Evolutionary conservation across 768 basidiomycete genomes (phyloP).

Genomic region (Tricholoma furcatifolium): DNA sequence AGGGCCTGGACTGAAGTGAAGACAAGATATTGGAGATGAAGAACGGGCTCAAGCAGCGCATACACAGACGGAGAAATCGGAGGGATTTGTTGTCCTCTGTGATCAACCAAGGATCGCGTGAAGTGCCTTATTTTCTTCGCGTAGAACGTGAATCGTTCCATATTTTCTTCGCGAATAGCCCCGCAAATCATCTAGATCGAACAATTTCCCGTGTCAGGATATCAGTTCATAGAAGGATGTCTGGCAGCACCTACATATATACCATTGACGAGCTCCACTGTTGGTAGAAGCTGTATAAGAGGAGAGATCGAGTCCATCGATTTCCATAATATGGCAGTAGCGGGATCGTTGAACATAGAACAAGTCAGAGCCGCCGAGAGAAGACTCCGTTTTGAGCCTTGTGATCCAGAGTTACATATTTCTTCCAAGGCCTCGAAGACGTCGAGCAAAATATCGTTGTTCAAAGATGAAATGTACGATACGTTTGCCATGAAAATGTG

Average conservation of each 20-base stretch:
- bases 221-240: not conserved
- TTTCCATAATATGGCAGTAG: slow-evolving; percentile 12
- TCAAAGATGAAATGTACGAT: not conserved
- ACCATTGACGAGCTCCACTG: too few relatives aligned
- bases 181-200: not conserved
- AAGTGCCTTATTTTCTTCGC: too few relatives aligned
- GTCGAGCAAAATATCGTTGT: not conserved
- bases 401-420: not conserved
- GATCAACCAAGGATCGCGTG: too few relatives aligned
- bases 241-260: not conserved
- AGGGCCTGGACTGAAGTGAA: too few relatives aligned
- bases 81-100: too few relatives aligned
- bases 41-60: too few relatives aligned
- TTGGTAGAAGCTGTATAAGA: not conserved
- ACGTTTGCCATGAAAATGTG: too few relatives aligned
- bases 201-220: too few relatives aligned
- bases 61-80: too few relatives aligned
- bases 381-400: not conserved
- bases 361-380: slow-evolving; percentile 8
- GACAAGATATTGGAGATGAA: too few relatives aligned
- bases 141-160: too few relatives aligned
- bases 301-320: not conserved
- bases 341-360: slow-evolving; percentile 7
- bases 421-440: not conserved
- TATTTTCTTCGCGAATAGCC: too few relatives aligned